These are phyloP conservation scores for Cryptosporidium canis DNA, from an alignment of 169 alveolate species.

Conservation along the genomic window DNA sequence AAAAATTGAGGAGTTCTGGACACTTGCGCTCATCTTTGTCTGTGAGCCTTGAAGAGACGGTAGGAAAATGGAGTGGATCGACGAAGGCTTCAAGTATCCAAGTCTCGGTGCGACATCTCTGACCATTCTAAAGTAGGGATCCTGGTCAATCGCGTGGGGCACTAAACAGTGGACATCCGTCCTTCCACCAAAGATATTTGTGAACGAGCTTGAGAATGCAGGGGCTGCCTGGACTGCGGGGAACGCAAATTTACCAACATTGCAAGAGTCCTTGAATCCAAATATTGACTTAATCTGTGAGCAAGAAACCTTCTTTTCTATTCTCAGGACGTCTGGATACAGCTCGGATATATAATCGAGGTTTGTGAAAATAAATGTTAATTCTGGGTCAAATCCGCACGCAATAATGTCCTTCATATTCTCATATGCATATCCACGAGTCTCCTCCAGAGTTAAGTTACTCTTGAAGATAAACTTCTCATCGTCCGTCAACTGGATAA, in stretches of 20 bases:
- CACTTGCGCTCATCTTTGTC: constrained; percentile 85
- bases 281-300: constrained; percentile 93
- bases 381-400: constrained; percentile 97
- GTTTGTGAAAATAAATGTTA: constrained; percentile 95
- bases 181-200: constrained; percentile 90
- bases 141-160: constrained; percentile 99
- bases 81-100: constrained; percentile 93
- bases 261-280: constrained; percentile 92
- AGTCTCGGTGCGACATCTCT: constrained; percentile 96
- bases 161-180: constrained; percentile 91
- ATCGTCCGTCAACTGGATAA: constrained; percentile 98
- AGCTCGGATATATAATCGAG: constrained; percentile 75
- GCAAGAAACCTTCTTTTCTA: constrained; percentile 93
- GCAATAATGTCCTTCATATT: constrained; percentile 99
- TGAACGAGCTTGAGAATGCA: constrained; percentile 93
- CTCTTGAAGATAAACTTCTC: constrained; percentile 97
- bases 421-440: constrained; percentile 88
- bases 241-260: constrained; percentile 95
- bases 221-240: constrained; percentile 98
- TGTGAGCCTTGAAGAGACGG: constrained; percentile 96
- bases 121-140: constrained; percentile 99
- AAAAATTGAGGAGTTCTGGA: constrained; percentile 90
- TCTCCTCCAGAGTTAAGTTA: constrained; percentile 88
- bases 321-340: constrained; percentile 92
- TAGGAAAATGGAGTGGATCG: constrained; percentile 94